Percentiles rank a stretch among this genome's conserved stretches.
Conservation (phyloP, 2,329 filamentous ascomycete species). For the Periconia digitata region DNA sequence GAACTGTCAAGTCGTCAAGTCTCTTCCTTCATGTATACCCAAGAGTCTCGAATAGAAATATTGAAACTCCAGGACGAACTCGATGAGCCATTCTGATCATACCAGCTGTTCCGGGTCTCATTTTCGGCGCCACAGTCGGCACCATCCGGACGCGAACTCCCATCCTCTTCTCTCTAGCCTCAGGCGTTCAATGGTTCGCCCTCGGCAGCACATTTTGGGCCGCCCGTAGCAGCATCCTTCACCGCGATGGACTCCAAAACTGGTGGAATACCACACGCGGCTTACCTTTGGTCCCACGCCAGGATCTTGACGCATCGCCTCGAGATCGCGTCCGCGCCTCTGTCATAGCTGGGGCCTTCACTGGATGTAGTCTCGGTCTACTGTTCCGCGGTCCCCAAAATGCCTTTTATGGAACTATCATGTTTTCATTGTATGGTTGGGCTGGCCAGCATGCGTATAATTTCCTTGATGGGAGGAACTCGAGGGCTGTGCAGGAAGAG, state of each 20-base stretch:
- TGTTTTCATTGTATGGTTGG: conserved; percentile 61
- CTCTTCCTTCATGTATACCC: neutral
- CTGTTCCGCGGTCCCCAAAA: conserved; percentile 50
- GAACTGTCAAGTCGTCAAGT: neutral
- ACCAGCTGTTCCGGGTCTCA: conserved; percentile 66
- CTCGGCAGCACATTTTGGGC: conserved; percentile 78
- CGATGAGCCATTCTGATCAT: conserved; percentile 15
- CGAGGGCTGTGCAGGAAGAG: conserved; percentile 38
- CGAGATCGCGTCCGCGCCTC: conserved; percentile 68
- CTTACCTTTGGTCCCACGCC: conserved; percentile 18
- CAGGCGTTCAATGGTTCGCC: conserved; percentile 78
- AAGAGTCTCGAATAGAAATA: no score
- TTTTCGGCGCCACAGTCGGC: conserved; percentile 48
- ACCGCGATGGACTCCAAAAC: conserved; percentile 30
- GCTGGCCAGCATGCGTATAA: conserved; percentile 61
- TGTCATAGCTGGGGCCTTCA: conserved; percentile 68
- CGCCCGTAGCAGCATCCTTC: conserved; percentile 49
- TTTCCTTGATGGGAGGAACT: conserved; percentile 51
- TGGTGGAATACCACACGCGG: conserved; percentile 34
- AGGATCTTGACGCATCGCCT: conserved; percentile 53
- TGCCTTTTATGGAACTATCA: conserved; percentile 58
- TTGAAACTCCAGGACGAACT: neutral
- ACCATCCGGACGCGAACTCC: conserved; percentile 66
- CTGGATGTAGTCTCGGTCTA: conserved; percentile 57
- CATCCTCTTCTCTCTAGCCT: conserved; percentile 68